These are phyloP conservation scores for Brassica cretica DNA, from an alignment of 345 rosid species.

Conservation along the genomic window DNA sequence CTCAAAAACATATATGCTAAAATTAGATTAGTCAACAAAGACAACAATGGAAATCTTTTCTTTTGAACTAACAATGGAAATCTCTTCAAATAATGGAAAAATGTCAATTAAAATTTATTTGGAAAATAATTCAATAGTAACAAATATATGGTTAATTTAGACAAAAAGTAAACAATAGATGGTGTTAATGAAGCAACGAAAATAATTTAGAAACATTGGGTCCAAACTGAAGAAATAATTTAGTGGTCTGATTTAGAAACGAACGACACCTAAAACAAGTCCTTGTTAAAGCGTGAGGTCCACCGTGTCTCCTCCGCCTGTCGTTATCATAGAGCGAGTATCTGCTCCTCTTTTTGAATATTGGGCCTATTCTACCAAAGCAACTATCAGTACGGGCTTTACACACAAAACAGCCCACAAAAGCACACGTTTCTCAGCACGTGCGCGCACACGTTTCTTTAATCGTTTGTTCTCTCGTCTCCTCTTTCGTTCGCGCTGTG, in stretches of 20 bases:
- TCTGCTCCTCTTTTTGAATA: not conserved
- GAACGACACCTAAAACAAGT: not conserved
- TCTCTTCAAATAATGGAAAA: not conserved
- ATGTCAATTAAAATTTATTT: not conserved
- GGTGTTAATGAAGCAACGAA: not conserved
- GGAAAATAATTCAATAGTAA: not conserved
- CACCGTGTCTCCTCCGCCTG: not conserved
- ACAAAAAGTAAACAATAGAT: not conserved
- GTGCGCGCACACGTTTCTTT: not conserved
- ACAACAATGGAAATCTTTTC: no score
- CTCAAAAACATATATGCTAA: not conserved
- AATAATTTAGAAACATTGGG: not conserved
- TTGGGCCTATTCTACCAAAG: not conserved
- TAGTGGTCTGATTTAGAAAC: not conserved
- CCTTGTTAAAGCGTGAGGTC: not conserved
- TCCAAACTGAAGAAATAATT: not conserved
- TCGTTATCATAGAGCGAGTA: not conserved
- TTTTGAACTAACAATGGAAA: not conserved
- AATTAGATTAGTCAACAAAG: no score
- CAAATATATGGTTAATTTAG: not conserved
- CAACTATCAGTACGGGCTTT: not conserved
- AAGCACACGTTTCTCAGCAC: not conserved
- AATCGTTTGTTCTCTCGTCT: not conserved
- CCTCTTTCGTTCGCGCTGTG: not conserved
- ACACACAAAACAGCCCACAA: not conserved